Percentiles rank a stretch among this genome's conserved stretches.
phyloP scores from a whole-genome alignment of 768 basidiomycete genomes.

The Xanthoconium purpureum region DNA sequence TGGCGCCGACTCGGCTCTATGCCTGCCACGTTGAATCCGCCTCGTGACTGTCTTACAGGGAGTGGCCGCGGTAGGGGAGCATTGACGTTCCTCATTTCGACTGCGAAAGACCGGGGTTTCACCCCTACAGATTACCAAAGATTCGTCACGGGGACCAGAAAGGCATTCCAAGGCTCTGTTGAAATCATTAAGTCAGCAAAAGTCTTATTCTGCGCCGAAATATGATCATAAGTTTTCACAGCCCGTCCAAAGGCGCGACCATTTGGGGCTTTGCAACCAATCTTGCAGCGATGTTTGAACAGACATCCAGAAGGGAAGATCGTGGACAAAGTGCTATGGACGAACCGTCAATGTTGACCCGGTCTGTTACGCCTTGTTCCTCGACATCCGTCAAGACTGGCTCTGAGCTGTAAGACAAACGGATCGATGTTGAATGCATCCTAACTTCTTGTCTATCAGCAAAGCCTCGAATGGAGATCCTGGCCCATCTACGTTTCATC shows the following conservation, averaged over 20 bases:
- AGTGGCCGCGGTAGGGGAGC: neutral
- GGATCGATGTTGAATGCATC: neutral
- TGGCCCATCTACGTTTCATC: constrained; percentile 9
- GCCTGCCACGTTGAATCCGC: neutral
- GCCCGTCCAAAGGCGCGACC: constrained; percentile 9
- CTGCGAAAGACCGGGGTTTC: constrained; percentile 16
- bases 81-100: constrained; percentile 26
- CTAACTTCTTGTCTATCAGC: constrained; percentile 8
- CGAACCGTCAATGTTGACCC: neutral
- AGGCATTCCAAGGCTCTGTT: neutral
- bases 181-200: constrained; percentile 16
- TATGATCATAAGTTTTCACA: constrained; percentile 4
- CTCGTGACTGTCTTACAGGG: constrained; percentile 13
- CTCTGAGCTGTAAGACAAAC: constrained; percentile 17
- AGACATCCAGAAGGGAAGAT: neutral
- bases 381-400: constrained; percentile 13
- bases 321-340: neutral
- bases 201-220: neutral
- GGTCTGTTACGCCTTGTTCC: constrained; percentile 19
- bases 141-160: constrained; percentile 15
- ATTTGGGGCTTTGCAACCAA: constrained; percentile 15
- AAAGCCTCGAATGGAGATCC: constrained; percentile 9
- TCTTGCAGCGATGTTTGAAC: constrained; percentile 16
- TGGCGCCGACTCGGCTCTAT: neutral
- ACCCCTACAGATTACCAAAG: constrained; percentile 20